These are phyloP conservation scores for Vigna nakashimae DNA, from an alignment of 306 rosid species.

Conservation along the genomic window DNA sequence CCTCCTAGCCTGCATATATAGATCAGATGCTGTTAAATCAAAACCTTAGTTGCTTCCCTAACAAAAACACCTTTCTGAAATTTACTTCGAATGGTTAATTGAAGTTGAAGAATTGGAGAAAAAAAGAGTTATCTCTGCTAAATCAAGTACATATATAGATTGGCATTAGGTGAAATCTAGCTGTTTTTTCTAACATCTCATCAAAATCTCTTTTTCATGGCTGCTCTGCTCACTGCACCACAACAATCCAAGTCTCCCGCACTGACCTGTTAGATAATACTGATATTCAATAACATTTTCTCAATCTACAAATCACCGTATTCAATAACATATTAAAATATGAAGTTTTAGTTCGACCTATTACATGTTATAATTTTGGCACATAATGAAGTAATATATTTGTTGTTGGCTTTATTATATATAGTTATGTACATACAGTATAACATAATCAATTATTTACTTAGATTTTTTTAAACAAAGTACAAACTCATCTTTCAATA, in stretches of 20 bases:
- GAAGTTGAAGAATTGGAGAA: background rate
- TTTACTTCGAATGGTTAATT: slow-evolving; percentile 1
- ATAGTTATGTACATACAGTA: too few relatives aligned
- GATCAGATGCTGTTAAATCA: slow-evolving; percentile 14
- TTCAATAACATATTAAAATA: too few relatives aligned
- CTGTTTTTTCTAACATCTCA: slow-evolving; percentile 2
- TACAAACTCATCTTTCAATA: too few relatives aligned
- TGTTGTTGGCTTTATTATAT: too few relatives aligned
- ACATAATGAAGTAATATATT: too few relatives aligned
- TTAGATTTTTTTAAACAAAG: too few relatives aligned
- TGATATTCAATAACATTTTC: background rate
- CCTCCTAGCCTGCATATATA: slow-evolving; percentile 36
- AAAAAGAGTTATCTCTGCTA: background rate
- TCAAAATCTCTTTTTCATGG: slow-evolving; percentile 3
- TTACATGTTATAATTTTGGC: too few relatives aligned
- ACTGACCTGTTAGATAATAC: background rate
- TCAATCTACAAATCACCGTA: background rate
- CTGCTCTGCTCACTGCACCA: slow-evolving; percentile 14
- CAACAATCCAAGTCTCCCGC: slow-evolving; percentile 8
- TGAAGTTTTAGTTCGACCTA: too few relatives aligned
- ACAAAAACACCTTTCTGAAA: slow-evolving; percentile 25
- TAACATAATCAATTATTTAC: too few relatives aligned
- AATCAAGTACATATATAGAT: background rate
- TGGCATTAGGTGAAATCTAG: slow-evolving; percentile 2
- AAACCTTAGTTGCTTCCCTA: slow-evolving; percentile 8